Evolutionary conservation across 352 stramenopile species (phyloP).

Genomic region (Globisporangium yorkense): DNA sequence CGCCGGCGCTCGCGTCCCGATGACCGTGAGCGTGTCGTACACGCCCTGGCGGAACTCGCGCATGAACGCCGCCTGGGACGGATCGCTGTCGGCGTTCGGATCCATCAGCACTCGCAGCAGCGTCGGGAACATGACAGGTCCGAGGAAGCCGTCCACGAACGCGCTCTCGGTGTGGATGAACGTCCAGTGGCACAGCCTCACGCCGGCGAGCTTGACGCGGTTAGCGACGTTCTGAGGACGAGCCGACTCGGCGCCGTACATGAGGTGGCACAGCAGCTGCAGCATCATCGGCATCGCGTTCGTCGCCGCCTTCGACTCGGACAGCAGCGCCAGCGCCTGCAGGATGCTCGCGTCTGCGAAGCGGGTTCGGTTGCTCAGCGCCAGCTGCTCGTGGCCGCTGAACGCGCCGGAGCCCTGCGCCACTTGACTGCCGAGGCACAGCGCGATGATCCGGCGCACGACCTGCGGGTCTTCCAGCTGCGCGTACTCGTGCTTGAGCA

Average conservation of each 20-base stretch:
- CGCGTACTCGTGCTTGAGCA: slow-evolving; percentile 53
- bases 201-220: slow-evolving; percentile 58
- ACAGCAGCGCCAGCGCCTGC: slow-evolving; percentile 40
- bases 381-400: slow-evolving; percentile 26
- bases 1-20: slow-evolving; percentile 30
- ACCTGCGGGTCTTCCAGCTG: slow-evolving; percentile 34
- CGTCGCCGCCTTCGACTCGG: slow-evolving; percentile 39
- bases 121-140: slow-evolving; percentile 62
- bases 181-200: slow-evolving; percentile 52
- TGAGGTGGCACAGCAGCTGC: slow-evolving; percentile 68
- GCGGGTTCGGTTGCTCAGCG: slow-evolving; percentile 43
- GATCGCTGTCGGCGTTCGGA: slow-evolving; percentile 45
- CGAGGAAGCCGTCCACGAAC: slow-evolving; percentile 46
- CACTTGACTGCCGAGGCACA: slow-evolving; percentile 62
- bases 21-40: slow-evolving; percentile 48
- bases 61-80: slow-evolving; percentile 31
- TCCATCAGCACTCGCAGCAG: slow-evolving; percentile 61
- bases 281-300: slow-evolving; percentile 60
- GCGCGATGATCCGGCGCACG: slow-evolving; percentile 34
- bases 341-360: slow-evolving; percentile 57
- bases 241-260: slow-evolving; percentile 53
- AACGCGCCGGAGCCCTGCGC: slow-evolving; percentile 31
- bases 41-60: slow-evolving; percentile 54
- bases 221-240: slow-evolving; percentile 44
- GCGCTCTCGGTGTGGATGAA: slow-evolving; percentile 39